A percentile compares a stretch with the other conserved stretches of the same genome.
phyloP scores from a whole-genome alignment of 2,329 filamentous ascomycete species.

The Mollisiaceae sp. region DNA sequence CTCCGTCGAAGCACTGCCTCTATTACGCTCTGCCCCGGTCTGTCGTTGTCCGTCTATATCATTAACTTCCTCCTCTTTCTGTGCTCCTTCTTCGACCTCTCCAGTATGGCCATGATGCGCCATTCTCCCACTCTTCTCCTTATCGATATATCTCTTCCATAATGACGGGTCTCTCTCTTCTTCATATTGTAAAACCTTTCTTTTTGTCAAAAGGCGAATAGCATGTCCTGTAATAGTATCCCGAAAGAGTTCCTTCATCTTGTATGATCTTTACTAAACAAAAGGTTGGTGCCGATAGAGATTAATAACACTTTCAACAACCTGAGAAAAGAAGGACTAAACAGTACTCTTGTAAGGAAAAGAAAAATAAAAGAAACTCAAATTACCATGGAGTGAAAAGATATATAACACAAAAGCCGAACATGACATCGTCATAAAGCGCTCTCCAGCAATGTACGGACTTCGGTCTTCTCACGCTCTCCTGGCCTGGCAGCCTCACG shows the following conservation, averaged over 20 bases:
- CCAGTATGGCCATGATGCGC: constrained; percentile 51
- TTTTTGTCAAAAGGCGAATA: constrained; percentile 47
- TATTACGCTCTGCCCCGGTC: not conserved
- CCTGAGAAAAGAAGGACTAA: not conserved
- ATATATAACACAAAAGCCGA: not conserved
- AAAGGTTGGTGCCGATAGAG: not conserved
- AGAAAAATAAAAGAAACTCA: not conserved
- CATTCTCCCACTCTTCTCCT: constrained; percentile 54
- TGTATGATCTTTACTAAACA: not conserved
- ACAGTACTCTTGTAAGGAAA: not conserved
- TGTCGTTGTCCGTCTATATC: constrained; percentile 1
- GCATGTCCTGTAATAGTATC: constrained; percentile 49
- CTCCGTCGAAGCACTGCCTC: constrained; percentile 9
- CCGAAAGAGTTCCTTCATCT: constrained; percentile 48
- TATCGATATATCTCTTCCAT: constrained; percentile 54
- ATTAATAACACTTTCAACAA: not conserved
- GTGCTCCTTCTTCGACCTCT: constrained; percentile 19
- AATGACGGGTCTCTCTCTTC: constrained; percentile 54
- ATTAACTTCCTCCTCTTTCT: constrained; percentile 37
- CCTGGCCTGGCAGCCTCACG: not conserved
- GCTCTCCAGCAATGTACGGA: not conserved
- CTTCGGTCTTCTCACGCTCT: constrained; percentile 9
- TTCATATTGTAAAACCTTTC: constrained; percentile 48
- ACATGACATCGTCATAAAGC: constrained; percentile 10
- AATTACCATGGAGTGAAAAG: not conserved